Percentiles rank a stretch among this genome's conserved stretches.
These are phyloP conservation scores for Cytospora chrysosperma DNA, from an alignment of 2,329 filamentous ascomycete genomes.

Conservation along the genomic window DNA sequence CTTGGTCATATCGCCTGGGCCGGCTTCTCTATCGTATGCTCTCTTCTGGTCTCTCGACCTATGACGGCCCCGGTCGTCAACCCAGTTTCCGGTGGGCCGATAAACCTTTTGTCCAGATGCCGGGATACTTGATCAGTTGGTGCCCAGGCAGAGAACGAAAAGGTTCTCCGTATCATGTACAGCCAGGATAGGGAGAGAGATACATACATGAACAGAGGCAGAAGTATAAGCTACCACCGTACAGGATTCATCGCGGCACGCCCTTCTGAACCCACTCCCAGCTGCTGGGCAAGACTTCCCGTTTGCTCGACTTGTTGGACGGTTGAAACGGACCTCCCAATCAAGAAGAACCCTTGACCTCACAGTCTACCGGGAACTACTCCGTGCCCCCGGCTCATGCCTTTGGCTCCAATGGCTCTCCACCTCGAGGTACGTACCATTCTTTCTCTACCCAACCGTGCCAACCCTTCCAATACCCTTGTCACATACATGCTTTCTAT, in stretches of 20 bases:
- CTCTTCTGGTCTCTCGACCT: not conserved
- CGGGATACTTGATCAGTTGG: not conserved
- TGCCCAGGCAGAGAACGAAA: not conserved
- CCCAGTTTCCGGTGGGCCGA: not conserved
- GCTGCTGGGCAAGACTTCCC: conserved; percentile 11
- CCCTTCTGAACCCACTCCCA: conserved; percentile 11
- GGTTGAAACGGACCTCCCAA: conserved; percentile 15
- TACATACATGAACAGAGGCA: not conserved
- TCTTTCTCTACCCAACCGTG: conserved; percentile 10
- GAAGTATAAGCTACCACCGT: not conserved
- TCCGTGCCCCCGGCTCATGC: conserved; percentile 16
- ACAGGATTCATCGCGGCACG: not conserved
- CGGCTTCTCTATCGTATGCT: not conserved
- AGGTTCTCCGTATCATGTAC: not conserved
- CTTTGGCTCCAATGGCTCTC: conserved; percentile 8
- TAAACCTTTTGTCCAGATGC: not conserved
- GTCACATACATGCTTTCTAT: conserved; percentile 15
- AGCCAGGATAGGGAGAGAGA: not conserved
- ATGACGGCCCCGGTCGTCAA: conserved; percentile 3
- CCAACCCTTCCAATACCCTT: conserved; percentile 22
- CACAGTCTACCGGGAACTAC: conserved; percentile 7
- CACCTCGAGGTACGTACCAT: conserved; percentile 18
- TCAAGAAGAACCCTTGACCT: conserved; percentile 6
- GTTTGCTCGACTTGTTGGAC: conserved; percentile 9
- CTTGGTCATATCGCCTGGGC: not conserved